Conservation (phyloP, 495 filamentous ascomycete species). For the Penicillium soppii region DNA sequence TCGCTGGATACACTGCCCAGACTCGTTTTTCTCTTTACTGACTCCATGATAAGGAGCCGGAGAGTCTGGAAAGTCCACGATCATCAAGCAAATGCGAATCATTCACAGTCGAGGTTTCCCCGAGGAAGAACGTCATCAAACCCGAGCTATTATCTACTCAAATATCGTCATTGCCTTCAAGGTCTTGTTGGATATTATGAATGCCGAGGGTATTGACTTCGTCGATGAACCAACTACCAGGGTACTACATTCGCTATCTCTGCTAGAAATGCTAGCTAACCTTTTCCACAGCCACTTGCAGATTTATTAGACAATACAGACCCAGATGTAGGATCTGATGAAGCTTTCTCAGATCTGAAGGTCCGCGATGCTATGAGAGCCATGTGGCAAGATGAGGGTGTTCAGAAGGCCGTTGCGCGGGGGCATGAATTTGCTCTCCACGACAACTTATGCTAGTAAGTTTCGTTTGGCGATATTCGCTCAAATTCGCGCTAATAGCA, state of each 20-base stretch:
- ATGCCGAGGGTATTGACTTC: slow-evolving; percentile 74
- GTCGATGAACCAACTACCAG: slow-evolving; percentile 69
- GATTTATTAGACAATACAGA: slow-evolving; percentile 46
- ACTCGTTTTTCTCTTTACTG: slow-evolving; percentile 10
- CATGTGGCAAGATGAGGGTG: slow-evolving; percentile 81
- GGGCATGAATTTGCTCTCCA: slow-evolving; percentile 97
- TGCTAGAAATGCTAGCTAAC: slow-evolving; percentile 5
- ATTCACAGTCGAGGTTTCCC: slow-evolving; percentile 94
- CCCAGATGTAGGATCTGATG: slow-evolving; percentile 73
- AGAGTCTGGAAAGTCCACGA: slow-evolving; percentile 96
- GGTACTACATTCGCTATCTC: slow-evolving; percentile 45
- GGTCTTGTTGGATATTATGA: slow-evolving; percentile 91
- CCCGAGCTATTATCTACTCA: slow-evolving; percentile 89
- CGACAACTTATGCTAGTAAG: slow-evolving; percentile 93
- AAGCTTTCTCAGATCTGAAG: slow-evolving; percentile 65
- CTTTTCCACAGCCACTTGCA: slow-evolving; percentile 28
- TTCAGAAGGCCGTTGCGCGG: slow-evolving; percentile 81
- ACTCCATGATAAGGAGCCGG: slow-evolving; percentile 68
- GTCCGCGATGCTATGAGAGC: slow-evolving; percentile 72
- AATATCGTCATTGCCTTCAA: slow-evolving; percentile 89
- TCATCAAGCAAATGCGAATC: slow-evolving; percentile 99
- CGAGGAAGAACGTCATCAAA: slow-evolving; percentile 86
- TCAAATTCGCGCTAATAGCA: slow-evolving; percentile 2
- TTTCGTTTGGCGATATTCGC: slow-evolving; percentile 7
- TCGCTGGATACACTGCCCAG: neutral